Base-by-base conservation (phyloP, 306 rosid species). In the Amphicarpaea edgeworthii region DNA sequence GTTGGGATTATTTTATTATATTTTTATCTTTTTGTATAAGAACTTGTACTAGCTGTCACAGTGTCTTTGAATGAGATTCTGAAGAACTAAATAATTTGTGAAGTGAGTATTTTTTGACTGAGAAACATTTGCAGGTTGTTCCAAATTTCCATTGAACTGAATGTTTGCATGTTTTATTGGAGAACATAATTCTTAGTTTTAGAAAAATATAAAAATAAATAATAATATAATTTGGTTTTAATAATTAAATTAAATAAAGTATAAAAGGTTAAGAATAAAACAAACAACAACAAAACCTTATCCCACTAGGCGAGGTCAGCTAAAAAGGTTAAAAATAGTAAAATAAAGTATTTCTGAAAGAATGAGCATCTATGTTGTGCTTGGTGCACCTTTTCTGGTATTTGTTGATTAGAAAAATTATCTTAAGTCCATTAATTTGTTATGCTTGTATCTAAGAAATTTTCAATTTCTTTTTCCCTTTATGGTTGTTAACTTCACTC, bases 401-500 rank as follows among this genome's bases (percentile, higher is more conserved):
- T 12, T 68, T 23, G 12, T 21, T 77, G 70, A 30, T 34, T 38
- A 30, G 32, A 43, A 77, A 77, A 30, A 57, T 34, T 34, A 34
- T 34, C 40, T 6, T 7, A 7, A 34, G 8, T 7, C 40, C 9
- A 30, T 34, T 3, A 6, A 34, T 34, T 34, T 7, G 40, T 34
- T 34, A 34, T 34, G 8, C 40, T 0, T 34, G 40, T 34, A 34
- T 34, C 37, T 4, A 3, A 4, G 37, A 30, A 30, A 30, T 5
- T 30, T 30, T 30, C 37, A 4, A 30, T 30, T 30, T 30, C 37
- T 5, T 30, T 30, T 30, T 30, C 5, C 37, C 6, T 30, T 30
- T 3, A 30, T 7, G 4, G 37, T 30, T 30, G 37, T 30, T 30
- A 30, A 30, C 37, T 30, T 38, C 42, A 1, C 42, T 24, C 34